Evolutionary conservation across 305 asterid species (phyloP).

Genomic region (Fraxinus sp.): DNA sequence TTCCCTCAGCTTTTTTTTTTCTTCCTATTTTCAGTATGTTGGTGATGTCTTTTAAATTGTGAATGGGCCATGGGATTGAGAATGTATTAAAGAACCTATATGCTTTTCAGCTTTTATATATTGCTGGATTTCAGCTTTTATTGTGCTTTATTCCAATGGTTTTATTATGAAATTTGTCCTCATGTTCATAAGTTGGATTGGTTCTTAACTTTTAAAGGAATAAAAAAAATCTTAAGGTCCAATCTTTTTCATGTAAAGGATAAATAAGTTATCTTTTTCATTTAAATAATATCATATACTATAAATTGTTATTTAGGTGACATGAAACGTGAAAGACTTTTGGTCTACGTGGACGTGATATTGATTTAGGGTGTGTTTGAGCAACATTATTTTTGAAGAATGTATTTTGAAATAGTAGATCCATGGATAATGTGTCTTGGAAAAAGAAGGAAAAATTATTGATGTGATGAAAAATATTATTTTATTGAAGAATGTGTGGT

Average conservation of each 20-base stretch:
- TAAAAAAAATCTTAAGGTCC: not conserved
- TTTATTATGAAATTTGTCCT: not conserved
- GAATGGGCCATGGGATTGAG: not conserved
- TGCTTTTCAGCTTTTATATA: not conserved
- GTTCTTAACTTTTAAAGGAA: not conserved
- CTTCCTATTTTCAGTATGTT: not conserved
- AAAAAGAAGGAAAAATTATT: no score
- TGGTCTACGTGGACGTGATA: not conserved
- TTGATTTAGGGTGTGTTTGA: no score
- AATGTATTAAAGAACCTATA: not conserved
- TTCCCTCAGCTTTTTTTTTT: not conserved
- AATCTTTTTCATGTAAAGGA: not conserved
- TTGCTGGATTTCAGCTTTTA: not conserved
- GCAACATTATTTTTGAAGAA: no score
- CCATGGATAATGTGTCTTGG: no score
- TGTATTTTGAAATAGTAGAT: no score
- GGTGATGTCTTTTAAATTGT: not conserved
- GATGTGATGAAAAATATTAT: no score
- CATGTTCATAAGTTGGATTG: not conserved
- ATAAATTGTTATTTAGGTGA: not conserved
- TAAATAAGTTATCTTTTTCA: not conserved
- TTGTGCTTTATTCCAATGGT: not conserved
- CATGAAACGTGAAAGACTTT: not conserved
- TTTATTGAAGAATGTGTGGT: no score
- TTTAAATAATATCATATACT: not conserved